Evolutionary conservation across 805 yeast species (phyloP).

Genomic region (Suhomyces vadensis): DNA sequence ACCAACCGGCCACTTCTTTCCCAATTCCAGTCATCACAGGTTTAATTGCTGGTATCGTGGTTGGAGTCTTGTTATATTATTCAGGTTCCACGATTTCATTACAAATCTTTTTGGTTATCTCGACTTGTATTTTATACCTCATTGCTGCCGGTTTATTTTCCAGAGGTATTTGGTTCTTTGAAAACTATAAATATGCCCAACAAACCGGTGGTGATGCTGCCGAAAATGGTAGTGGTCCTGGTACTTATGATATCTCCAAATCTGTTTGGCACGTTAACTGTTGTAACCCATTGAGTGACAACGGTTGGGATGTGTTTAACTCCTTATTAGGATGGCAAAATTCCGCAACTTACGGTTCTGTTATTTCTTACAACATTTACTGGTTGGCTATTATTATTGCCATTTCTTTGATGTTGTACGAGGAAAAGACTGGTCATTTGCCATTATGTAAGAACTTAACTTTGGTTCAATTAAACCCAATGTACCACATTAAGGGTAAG

Average conservation of each 20-base stretch:
- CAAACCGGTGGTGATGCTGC: slow-evolving; percentile 93
- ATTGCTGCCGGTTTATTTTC: slow-evolving; percentile 93
- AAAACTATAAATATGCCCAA: slow-evolving; percentile 61
- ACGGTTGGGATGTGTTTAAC: slow-evolving; percentile 97
- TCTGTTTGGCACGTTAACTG: slow-evolving; percentile 97
- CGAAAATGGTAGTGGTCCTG: slow-evolving; percentile 91
- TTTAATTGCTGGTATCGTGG: slow-evolving; percentile 69
- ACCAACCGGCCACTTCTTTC: slow-evolving; percentile 63
- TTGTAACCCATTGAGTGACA: slow-evolving; percentile 88
- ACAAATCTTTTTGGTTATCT: slow-evolving; percentile 81
- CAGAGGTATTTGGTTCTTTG: slow-evolving; percentile 89
- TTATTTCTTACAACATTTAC: slow-evolving; percentile 82
- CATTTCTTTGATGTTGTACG: slow-evolving; percentile 66
- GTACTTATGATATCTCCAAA: slow-evolving; percentile 79
- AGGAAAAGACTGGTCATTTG: slow-evolving; percentile 81
- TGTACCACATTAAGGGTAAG: slow-evolving; percentile 36
- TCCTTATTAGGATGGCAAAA: slow-evolving; percentile 97
- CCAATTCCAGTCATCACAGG: slow-evolving; percentile 94
- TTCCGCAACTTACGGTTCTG: slow-evolving; percentile 91
- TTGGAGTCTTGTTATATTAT: slow-evolving; percentile 72
- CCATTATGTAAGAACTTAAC: slow-evolving; percentile 58
- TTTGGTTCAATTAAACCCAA: slow-evolving; percentile 33
- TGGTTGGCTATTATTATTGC: slow-evolving; percentile 70
- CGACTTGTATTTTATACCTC: slow-evolving; percentile 86
- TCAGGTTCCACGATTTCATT: slow-evolving; percentile 83